These are phyloP conservation scores for Pseudophaeomoniella oleicola DNA, from an alignment of 2,329 filamentous ascomycete genomes.

Conservation along the genomic window DNA sequence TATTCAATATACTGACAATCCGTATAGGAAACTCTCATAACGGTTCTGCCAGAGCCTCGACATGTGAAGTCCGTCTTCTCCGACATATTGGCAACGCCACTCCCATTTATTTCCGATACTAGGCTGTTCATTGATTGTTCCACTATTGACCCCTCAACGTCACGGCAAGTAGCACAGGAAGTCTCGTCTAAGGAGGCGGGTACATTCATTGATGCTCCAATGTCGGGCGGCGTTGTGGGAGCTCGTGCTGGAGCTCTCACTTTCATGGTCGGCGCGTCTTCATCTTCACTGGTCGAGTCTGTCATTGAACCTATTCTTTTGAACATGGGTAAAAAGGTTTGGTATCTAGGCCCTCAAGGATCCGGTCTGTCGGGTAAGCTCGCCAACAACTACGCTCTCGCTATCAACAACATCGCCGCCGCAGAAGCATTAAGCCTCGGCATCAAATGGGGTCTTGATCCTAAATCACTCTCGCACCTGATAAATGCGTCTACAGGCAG, in stretches of 20 bases:
- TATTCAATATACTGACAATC: neutral
- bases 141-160: constrained; percentile 85
- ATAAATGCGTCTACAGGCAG: constrained; percentile 89
- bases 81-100: constrained; percentile 51
- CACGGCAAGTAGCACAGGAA: constrained; percentile 57
- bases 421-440: constrained; percentile 55
- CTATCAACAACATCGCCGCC: constrained; percentile 73
- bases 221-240: constrained; percentile 92
- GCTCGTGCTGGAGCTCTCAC: constrained; percentile 76
- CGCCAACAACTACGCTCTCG: constrained; percentile 92
- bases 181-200: constrained; percentile 55
- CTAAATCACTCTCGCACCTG: constrained; percentile 60
- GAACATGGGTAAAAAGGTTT: constrained; percentile 72
- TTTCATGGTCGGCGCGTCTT: constrained; percentile 77
- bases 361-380: constrained; percentile 82
- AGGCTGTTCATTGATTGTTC: constrained; percentile 91
- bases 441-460: constrained; percentile 46
- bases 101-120: constrained; percentile 34
- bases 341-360: constrained; percentile 75
- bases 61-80: constrained; percentile 77
- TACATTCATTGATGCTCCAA: constrained; percentile 82
- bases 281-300: constrained; percentile 40
- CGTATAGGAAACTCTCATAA: constrained; percentile 71
- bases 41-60: constrained; percentile 73
- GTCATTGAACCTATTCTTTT: constrained; percentile 52